Evolutionary conservation across 495 filamentous ascomycete genomes (phyloP).

Genomic region (Trichoderma orchidacearum): DNA sequence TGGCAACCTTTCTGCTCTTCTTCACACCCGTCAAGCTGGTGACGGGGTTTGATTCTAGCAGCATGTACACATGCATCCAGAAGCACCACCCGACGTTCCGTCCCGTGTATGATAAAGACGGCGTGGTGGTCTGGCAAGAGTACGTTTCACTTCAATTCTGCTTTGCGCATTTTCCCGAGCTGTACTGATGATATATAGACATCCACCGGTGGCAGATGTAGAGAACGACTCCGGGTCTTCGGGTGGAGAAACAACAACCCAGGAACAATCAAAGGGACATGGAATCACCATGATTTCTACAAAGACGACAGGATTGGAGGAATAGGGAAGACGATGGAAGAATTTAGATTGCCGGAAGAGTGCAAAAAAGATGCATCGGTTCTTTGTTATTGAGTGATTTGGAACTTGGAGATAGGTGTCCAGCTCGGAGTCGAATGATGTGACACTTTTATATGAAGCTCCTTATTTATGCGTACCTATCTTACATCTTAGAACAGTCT

Average conservation of each 20-base stretch:
- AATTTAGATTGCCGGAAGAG: too few relatives aligned
- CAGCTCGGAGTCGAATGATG: too few relatives aligned
- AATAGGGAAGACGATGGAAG: too few relatives aligned
- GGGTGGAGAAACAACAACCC: neutral
- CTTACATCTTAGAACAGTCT: too few relatives aligned
- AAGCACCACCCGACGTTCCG: neutral
- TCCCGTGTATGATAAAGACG: neutral
- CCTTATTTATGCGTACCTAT: too few relatives aligned
- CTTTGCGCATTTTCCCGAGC: neutral
- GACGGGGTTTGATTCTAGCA: neutral
- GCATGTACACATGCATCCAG: neutral
- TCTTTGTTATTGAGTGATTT: too few relatives aligned
- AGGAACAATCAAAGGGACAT: neutral
- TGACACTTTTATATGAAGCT: too few relatives aligned
- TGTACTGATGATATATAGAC: neutral
- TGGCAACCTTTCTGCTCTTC: neutral
- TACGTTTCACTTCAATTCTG: neutral
- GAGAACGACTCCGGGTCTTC: neutral
- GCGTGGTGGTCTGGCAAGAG: neutral
- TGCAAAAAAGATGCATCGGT: too few relatives aligned
- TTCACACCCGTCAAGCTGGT: neutral
- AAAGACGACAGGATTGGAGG: too few relatives aligned
- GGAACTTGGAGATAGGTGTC: too few relatives aligned
- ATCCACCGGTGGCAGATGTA: neutral
- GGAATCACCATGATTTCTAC: neutral